phyloP scores from a whole-genome alignment of 2,329 filamentous ascomycete genomes.

The Trichoderma atroviride region DNA sequence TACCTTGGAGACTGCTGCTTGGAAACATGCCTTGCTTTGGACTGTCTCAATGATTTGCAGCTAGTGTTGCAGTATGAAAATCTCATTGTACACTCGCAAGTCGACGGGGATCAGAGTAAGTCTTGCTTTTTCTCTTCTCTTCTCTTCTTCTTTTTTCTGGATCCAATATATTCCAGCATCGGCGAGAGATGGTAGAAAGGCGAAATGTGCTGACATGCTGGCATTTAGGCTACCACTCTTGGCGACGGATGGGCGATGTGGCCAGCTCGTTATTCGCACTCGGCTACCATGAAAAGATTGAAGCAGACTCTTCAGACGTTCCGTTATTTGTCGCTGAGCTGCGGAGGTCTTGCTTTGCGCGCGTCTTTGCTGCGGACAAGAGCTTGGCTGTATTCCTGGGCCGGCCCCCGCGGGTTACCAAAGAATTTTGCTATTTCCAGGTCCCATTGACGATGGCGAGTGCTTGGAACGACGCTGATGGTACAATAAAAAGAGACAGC shows the following conservation, averaged over 20 bases:
- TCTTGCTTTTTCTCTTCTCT: not conserved
- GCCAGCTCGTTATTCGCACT: constrained; percentile 19
- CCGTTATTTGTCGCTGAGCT: constrained; percentile 11
- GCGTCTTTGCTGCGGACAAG: constrained; percentile 23
- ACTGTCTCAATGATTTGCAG: constrained; percentile 21
- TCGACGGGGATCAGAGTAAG: constrained; percentile 22
- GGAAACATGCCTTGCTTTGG: constrained; percentile 19
- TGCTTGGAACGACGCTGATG: not conserved
- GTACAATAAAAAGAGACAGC: not conserved
- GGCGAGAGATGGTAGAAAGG: not conserved
- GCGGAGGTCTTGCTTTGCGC: constrained; percentile 22
- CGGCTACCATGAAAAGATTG: constrained; percentile 21
- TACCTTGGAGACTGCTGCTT: constrained; percentile 23
- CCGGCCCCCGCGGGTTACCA: constrained; percentile 13
- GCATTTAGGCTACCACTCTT: constrained; percentile 12
- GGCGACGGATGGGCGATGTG: constrained; percentile 21
- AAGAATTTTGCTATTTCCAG: constrained; percentile 23
- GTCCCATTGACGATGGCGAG: not conserved
- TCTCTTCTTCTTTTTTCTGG: not conserved
- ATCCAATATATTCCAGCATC: not conserved
- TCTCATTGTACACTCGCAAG: constrained; percentile 21
- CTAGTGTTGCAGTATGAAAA: constrained; percentile 21
- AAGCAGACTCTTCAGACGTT: constrained; percentile 1
- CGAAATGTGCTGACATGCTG: not conserved
- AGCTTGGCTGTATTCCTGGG: constrained; percentile 13